phyloP scores from a whole-genome alignment of 2,329 filamentous ascomycete genomes.

The Trichoderma oligosporum region DNA sequence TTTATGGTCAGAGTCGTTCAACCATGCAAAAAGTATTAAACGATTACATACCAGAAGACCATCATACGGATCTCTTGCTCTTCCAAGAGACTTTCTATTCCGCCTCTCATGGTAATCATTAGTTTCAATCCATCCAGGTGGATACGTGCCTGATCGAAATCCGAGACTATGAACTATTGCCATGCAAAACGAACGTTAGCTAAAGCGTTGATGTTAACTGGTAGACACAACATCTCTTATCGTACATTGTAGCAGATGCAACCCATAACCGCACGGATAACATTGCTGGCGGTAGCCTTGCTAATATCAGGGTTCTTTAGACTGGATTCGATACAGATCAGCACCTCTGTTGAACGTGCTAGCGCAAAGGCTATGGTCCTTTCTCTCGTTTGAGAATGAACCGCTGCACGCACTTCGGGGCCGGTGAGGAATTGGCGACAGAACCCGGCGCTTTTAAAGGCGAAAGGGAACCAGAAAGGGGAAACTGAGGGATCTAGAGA shows the following conservation, averaged over 20 bases:
- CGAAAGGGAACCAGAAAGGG: slow-evolving; percentile 14
- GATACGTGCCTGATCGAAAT: slow-evolving; percentile 7
- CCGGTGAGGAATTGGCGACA: slow-evolving; percentile 7
- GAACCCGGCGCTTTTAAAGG: slow-evolving; percentile 1
- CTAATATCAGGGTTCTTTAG: not conserved
- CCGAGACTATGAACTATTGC: not conserved
- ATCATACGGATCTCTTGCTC: not conserved
- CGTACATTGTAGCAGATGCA: slow-evolving; percentile 17
- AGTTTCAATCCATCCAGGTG: slow-evolving; percentile 8
- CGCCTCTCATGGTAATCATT: slow-evolving; percentile 8
- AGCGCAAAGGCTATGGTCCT: slow-evolving; percentile 1
- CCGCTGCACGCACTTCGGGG: slow-evolving; percentile 6
- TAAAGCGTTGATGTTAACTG: not conserved
- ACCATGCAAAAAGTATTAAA: not conserved
- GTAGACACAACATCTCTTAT: not conserved
- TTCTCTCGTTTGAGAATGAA: slow-evolving; percentile 2
- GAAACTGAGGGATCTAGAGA: not conserved
- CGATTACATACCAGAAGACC: slow-evolving; percentile 3
- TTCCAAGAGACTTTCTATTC: slow-evolving; percentile 5
- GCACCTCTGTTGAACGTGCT: slow-evolving; percentile 4
- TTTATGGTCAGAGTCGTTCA: not conserved
- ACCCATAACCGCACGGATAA: slow-evolving; percentile 3
- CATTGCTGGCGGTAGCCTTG: not conserved
- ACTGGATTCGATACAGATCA: not conserved
- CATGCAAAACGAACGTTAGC: not conserved